Percentiles rank a stretch among this genome's conserved stretches.
Conservation (phyloP, 2,329 filamentous ascomycete species). For the Stemphylium vesicarium region DNA sequence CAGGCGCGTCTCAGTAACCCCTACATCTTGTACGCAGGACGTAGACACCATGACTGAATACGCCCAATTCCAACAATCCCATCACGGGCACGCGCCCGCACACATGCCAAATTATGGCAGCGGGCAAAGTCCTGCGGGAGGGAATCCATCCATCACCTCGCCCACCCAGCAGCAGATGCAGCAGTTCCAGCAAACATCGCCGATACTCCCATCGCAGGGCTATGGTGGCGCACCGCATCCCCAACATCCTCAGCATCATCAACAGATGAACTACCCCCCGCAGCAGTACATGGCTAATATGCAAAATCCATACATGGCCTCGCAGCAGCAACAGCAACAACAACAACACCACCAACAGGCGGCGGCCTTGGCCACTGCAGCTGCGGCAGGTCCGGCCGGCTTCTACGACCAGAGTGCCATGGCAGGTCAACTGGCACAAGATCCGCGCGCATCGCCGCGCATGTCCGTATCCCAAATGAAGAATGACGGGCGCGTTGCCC, state of each 20-base stretch:
- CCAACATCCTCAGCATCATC: conserved; percentile 65
- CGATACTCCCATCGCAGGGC: conserved; percentile 77
- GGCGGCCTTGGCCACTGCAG: conserved; percentile 92
- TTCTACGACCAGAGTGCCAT: conserved; percentile 69
- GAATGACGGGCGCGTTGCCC: conserved; percentile 69
- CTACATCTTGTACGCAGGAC: conserved; percentile 26
- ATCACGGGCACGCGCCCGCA: conserved; percentile 51
- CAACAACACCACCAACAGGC: conserved; percentile 91
- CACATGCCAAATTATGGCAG: conserved; percentile 50
- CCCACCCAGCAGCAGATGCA: conserved; percentile 65
- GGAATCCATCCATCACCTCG: conserved; percentile 67
- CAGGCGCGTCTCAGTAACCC: conserved; percentile 36
- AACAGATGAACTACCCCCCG: conserved; percentile 77
- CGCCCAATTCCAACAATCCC: conserved; percentile 56
- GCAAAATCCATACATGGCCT: conserved; percentile 76
- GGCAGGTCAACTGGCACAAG: conserved; percentile 64
- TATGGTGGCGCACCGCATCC: conserved; percentile 66
- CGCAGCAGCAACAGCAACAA: conserved; percentile 89
- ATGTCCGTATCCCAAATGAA: conserved; percentile 73
- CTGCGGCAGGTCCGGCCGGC: conserved; percentile 77
- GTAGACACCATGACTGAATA: conserved; percentile 54
- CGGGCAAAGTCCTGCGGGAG: conserved; percentile 44
- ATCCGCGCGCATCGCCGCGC: conserved; percentile 72
- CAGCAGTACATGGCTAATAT: conserved; percentile 79
- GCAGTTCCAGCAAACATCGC: conserved; percentile 71